Conservation (phyloP, 257 asterid genomes). For the Echium plantagineum region DNA sequence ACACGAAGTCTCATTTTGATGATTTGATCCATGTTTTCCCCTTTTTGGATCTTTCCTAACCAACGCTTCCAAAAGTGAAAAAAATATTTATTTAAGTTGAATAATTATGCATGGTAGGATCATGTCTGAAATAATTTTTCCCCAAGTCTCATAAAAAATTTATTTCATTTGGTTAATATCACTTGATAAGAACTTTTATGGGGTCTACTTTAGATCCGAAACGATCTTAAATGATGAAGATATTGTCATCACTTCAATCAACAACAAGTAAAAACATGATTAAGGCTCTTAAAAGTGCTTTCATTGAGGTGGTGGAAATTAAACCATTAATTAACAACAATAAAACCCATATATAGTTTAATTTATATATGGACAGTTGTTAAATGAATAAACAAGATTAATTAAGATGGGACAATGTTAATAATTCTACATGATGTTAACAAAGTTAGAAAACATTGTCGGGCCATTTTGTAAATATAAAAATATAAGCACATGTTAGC, state of each 20-base stretch:
- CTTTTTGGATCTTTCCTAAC: too few relatives aligned
- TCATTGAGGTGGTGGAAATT: constrained; percentile 50
- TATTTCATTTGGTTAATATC: constrained; percentile 37
- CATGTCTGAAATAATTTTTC: too few relatives aligned
- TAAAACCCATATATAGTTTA: constrained; percentile 14
- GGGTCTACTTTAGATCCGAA: constrained; percentile 53
- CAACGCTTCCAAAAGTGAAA: too few relatives aligned
- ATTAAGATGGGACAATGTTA: constrained; percentile 24
- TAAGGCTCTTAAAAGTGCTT: constrained; percentile 33
- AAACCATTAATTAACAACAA: constrained; percentile 41
- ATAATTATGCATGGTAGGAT: too few relatives aligned
- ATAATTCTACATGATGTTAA: not conserved
- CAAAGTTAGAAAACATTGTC: constrained; percentile 13
- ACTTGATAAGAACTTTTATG: constrained; percentile 38
- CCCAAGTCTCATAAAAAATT: constrained; percentile 16
- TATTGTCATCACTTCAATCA: constrained; percentile 54
- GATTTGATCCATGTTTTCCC: not conserved
- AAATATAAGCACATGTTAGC: constrained; percentile 8
- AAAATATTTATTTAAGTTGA: too few relatives aligned
- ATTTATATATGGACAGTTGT: constrained; percentile 29
- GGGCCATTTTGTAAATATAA: constrained; percentile 9
- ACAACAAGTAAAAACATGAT: constrained; percentile 44
- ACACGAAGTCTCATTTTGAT: not conserved
- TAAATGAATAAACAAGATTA: constrained; percentile 28
- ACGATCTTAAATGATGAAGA: constrained; percentile 53